Conservation (phyloP, 2,329 filamentous ascomycete genomes). For the Byssothecium circinans region DNA sequence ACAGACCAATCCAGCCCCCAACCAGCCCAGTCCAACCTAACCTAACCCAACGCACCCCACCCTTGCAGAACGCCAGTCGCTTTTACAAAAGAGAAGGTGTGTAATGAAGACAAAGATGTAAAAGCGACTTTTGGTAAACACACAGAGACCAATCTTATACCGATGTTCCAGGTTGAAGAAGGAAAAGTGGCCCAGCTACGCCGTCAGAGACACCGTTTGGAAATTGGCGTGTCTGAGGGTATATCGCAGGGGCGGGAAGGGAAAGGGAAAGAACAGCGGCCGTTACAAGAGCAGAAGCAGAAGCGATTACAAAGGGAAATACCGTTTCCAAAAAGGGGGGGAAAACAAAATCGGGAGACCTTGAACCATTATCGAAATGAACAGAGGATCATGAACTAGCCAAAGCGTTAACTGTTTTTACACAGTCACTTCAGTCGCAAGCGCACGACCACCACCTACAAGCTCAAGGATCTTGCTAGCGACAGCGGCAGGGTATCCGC, state of each 20-base stretch:
- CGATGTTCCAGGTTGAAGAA: too few species aligned
- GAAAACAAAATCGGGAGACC: not conserved
- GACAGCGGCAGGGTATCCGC: constrained; percentile 89
- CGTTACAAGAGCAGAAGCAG: constrained; percentile 13
- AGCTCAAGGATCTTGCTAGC: constrained; percentile 92
- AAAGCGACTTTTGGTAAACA: constrained; percentile 18
- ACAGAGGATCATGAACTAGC: not conserved
- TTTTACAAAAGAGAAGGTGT: constrained; percentile 14
- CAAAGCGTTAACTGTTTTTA: constrained; percentile 7
- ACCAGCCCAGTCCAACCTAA: too few species aligned
- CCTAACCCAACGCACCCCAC: constrained; percentile 2
- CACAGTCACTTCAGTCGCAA: constrained; percentile 17
- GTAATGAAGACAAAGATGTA: constrained; percentile 7
- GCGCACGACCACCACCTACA: constrained; percentile 52
- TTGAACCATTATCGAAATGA: not conserved
- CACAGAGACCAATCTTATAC: too few species aligned
- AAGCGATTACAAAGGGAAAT: too few species aligned
- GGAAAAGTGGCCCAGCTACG: constrained; percentile 23
- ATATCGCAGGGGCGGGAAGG: constrained; percentile 19
- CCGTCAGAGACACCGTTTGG: constrained; percentile 7
- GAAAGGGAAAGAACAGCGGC: constrained; percentile 15
- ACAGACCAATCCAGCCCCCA: too few species aligned
- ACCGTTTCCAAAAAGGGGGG: not conserved
- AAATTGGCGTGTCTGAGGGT: constrained; percentile 1
- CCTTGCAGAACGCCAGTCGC: constrained; percentile 26